phyloP scores from a whole-genome alignment of 2,329 filamentous ascomycete species.

The Nectriaceae sp. region DNA sequence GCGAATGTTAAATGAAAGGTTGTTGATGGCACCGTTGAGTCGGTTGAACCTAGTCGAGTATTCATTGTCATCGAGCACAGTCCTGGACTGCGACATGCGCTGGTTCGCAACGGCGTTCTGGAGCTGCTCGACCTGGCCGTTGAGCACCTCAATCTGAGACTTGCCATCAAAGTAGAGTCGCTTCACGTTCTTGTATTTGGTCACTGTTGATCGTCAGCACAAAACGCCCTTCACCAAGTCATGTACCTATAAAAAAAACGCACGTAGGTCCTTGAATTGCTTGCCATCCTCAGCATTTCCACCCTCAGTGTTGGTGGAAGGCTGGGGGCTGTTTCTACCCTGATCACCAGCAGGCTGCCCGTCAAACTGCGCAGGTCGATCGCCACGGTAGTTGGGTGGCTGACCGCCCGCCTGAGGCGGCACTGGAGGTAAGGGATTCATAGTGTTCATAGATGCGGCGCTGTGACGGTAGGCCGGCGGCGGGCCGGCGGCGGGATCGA shows the following conservation, averaged over 20 bases:
- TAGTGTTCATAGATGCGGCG: conserved; percentile 42
- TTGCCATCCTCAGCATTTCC: conserved; percentile 53
- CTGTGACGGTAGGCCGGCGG: conserved; percentile 56
- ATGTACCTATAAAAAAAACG: no score
- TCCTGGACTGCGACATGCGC: conserved; percentile 89
- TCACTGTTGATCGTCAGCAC: conserved; percentile 56
- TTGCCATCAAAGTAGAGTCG: conserved; percentile 97
- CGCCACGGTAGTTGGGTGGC: conserved; percentile 43
- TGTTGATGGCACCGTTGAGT: conserved; percentile 90
- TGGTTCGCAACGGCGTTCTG: conserved; percentile 98
- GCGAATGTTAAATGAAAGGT: conserved; percentile 92
- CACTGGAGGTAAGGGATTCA: conserved; percentile 46
- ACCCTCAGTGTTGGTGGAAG: conserved; percentile 37
- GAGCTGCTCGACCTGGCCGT: conserved; percentile 85
- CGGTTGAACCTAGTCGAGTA: conserved; percentile 88
- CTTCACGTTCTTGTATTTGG: conserved; percentile 98
- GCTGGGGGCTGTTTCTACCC: conserved; percentile 53
- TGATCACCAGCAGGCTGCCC: conserved; percentile 49
- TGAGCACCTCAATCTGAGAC: conserved; percentile 85
- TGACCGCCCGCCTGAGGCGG: conserved; percentile 30
- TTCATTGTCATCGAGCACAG: conserved; percentile 92
- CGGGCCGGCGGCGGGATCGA: conserved; percentile 47
- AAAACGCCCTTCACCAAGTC: neutral
- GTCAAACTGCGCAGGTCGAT: conserved; percentile 47
- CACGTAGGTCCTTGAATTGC: conserved; percentile 59